Percentiles rank a stretch among this genome's conserved stretches.
Evolutionary conservation across 2,329 filamentous ascomycete species (phyloP).

Genomic region (Meredithiella fracta): DNA sequence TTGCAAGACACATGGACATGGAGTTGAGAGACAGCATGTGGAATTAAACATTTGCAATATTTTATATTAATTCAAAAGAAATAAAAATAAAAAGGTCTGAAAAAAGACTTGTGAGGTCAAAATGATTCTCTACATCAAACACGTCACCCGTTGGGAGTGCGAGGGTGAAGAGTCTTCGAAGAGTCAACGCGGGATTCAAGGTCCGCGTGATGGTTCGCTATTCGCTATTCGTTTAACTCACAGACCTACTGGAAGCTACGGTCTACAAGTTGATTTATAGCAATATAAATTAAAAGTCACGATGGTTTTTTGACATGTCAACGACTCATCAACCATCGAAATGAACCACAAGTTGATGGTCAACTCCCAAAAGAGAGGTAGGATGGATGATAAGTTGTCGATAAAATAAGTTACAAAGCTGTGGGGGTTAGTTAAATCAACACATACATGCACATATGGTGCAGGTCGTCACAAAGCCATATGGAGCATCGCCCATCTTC

Average conservation of each 20-base stretch:
- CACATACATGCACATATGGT: slow-evolving; percentile 13
- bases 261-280: slow-evolving; percentile 15
- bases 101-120: neutral
- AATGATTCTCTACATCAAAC: slow-evolving; percentile 81
- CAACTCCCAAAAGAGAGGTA: neutral
- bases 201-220: slow-evolving; percentile 37
- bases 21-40: no score
- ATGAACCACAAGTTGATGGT: neutral
- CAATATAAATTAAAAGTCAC: neutral
- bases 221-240: slow-evolving; percentile 93
- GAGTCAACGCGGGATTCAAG: slow-evolving; percentile 41
- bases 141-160: slow-evolving; percentile 43
- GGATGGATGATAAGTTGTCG: no score
- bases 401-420: neutral
- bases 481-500: neutral
- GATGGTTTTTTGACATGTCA: neutral
- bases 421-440: neutral
- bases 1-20: no score
- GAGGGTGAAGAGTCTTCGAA: slow-evolving; percentile 63
- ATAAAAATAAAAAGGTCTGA: no score
- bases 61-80: no score
- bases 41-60: no score
- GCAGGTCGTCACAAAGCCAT: slow-evolving; percentile 14
- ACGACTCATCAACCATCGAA: neutral
- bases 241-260: slow-evolving; percentile 44